Percentiles rank a stretch among this genome's conserved stretches.
Conservation (phyloP, 2,329 filamentous ascomycete genomes). For the Dothistroma septosporum region DNA sequence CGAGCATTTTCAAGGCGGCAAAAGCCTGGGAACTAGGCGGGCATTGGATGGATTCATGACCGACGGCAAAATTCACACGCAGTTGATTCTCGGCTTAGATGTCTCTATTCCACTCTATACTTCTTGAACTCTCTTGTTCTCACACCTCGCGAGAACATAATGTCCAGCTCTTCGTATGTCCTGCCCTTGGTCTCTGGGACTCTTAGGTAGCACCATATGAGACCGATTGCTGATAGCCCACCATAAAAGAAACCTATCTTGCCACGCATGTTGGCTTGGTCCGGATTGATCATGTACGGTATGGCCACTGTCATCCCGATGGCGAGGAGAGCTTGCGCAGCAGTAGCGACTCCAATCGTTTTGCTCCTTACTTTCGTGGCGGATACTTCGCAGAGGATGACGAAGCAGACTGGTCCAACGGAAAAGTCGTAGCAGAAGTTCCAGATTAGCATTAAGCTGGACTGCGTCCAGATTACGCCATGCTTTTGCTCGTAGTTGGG, state of each 20-base stretch:
- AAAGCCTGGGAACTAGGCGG: constrained; percentile 36
- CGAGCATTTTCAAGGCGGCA: constrained; percentile 34
- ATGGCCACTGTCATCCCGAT: constrained; percentile 40
- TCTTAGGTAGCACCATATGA: constrained; percentile 38
- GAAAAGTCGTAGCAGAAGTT: constrained; percentile 37
- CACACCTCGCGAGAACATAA: constrained; percentile 40
- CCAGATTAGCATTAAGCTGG: constrained; percentile 37
- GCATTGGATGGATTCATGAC: constrained; percentile 21
- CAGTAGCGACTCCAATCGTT: constrained; percentile 39
- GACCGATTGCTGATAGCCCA: constrained; percentile 32
- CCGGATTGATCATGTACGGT: constrained; percentile 41
- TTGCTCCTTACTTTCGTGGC: constrained; percentile 38
- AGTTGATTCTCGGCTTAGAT: too few relatives aligned
- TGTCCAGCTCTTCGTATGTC: constrained; percentile 43
- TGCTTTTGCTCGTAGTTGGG: constrained; percentile 30
- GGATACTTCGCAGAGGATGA: constrained; percentile 38
- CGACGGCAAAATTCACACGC: neutral
- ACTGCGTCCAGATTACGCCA: constrained; percentile 40
- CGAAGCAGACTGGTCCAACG: constrained; percentile 39
- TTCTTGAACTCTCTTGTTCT: constrained; percentile 34
- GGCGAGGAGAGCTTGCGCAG: constrained; percentile 39
- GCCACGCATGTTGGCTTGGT: constrained; percentile 38
- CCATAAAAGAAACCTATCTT: constrained; percentile 44
- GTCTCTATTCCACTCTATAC: constrained; percentile 25
- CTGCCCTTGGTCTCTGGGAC: constrained; percentile 41